These are phyloP conservation scores for Termitomyces sp. DNA, from an alignment of 768 basidiomycete genomes.

Conservation along the genomic window DNA sequence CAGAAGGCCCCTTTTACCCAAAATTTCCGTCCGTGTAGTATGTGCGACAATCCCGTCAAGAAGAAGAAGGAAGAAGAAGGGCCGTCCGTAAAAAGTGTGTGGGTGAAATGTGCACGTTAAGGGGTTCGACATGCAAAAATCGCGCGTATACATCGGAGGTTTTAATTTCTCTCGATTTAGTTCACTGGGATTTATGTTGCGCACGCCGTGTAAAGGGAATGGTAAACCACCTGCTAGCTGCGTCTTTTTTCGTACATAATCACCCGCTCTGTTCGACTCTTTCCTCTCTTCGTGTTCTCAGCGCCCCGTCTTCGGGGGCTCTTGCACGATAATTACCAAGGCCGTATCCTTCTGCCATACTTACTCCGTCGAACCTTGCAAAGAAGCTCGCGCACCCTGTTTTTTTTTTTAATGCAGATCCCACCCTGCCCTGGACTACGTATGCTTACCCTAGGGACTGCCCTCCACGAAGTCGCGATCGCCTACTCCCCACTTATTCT, in stretches of 20 bases:
- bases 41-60: background rate
- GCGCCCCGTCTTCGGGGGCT: background rate
- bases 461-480: background rate
- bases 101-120: background rate
- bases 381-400: background rate
- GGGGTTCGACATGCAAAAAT: background rate
- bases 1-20: background rate
- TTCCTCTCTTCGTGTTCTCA: too few species aligned
- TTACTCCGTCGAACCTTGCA: too few species aligned
- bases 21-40: background rate
- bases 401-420: background rate
- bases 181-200: background rate
- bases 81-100: background rate
- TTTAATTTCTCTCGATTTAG: background rate
- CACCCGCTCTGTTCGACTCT: background rate
- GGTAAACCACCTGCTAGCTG: background rate
- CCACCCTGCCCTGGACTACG: background rate
- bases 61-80: background rate
- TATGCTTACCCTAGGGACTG: too few species aligned
- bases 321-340: background rate
- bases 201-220: background rate
- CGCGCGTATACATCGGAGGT: background rate
- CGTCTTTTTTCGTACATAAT: background rate
- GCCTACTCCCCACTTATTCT: background rate
- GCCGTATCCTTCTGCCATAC: background rate